phyloP scores from a whole-genome alignment of 2,329 filamentous ascomycete genomes.

The Verticillium nonalfalfae region DNA sequence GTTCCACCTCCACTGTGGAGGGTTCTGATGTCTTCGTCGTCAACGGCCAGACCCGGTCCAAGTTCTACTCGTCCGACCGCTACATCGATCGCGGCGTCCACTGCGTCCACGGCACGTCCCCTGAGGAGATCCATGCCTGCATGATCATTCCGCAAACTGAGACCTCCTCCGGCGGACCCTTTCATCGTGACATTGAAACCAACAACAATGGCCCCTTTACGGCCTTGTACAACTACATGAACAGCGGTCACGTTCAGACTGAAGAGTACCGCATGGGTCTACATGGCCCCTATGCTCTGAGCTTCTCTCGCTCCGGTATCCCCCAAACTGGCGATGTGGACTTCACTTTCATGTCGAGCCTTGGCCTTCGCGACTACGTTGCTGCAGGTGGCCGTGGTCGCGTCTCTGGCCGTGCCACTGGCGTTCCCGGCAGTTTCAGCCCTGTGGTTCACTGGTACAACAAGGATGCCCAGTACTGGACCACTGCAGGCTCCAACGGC shows the following conservation, averaged over 20 bases:
- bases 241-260: conserved; percentile 57
- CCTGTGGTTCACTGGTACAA: conserved; percentile 63
- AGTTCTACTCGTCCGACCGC: conserved; percentile 64
- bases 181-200: conserved; percentile 58
- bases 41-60: conserved; percentile 56
- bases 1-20: conserved; percentile 46
- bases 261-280: conserved; percentile 56
- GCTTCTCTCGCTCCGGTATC: conserved; percentile 52
- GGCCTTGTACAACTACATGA: conserved; percentile 63
- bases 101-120: conserved; percentile 47
- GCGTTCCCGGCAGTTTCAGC: conserved; percentile 44
- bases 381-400: conserved; percentile 48
- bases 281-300: conserved; percentile 59
- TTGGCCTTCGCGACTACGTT: conserved; percentile 53
- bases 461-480: conserved; percentile 57
- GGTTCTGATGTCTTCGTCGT: conserved; percentile 55
- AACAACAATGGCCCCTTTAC: conserved; percentile 55
- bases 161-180: conserved; percentile 58
- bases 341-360: conserved; percentile 51
- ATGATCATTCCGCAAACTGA: conserved; percentile 54
- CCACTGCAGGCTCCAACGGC: conserved; percentile 45
- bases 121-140: conserved; percentile 48
- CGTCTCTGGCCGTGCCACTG: conserved; percentile 54
- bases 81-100: conserved; percentile 63
- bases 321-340: conserved; percentile 42